Percentiles rank a stretch among this genome's conserved stretches.
phyloP scores from a whole-genome alignment of 371 early-diverging fungal species.

The Mortierella sp. region DNA sequence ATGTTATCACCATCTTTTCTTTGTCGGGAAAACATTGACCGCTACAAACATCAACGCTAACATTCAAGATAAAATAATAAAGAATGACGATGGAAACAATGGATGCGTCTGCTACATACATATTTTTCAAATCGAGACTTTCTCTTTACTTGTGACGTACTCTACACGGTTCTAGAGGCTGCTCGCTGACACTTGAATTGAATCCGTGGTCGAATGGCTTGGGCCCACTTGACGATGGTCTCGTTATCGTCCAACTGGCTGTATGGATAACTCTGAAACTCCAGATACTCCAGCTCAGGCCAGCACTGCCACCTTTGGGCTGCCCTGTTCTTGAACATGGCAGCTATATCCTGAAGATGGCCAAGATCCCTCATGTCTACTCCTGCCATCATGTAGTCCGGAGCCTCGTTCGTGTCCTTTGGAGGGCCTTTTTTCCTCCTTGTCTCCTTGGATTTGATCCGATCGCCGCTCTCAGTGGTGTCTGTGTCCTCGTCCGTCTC shows the following conservation, averaged over 20 bases:
- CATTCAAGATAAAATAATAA: too few species aligned
- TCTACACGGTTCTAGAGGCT: too few species aligned
- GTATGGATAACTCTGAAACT: background rate
- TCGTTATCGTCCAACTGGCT: background rate
- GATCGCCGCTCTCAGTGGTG: background rate
- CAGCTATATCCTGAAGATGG: background rate
- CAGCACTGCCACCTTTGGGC: background rate
- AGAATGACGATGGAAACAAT: too few species aligned
- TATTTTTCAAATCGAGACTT: too few species aligned
- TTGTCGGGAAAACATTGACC: too few species aligned
- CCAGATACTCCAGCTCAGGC: background rate
- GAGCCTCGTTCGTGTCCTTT: background rate
- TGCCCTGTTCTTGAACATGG: background rate
- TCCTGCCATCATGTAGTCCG: conserved; percentile 6
- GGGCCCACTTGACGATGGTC: background rate
- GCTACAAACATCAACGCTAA: too few species aligned
- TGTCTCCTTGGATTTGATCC: background rate
- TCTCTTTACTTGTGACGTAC: too few species aligned
- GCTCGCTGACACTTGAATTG: background rate
- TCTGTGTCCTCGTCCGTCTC: background rate
- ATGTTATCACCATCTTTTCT: too few species aligned
- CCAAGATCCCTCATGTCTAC: background rate
- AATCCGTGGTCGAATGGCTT: background rate
- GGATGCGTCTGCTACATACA: too few species aligned
- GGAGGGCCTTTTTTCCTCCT: background rate